These are phyloP conservation scores for Pyrus hybrid DNA, from an alignment of 331 rosid species.

Conservation along the genomic window DNA sequence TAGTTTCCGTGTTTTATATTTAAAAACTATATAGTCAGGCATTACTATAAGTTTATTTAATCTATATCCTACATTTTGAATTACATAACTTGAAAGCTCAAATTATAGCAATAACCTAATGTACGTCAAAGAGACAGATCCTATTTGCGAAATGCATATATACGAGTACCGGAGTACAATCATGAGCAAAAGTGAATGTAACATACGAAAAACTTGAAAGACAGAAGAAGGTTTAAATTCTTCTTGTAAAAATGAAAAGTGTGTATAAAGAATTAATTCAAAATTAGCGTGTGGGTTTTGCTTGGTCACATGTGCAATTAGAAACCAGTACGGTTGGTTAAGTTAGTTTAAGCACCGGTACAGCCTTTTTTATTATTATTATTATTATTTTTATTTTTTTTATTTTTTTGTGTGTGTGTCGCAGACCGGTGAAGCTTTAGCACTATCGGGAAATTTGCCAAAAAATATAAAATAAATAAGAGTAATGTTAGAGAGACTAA, in stretches of 20 bases:
- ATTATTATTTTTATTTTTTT: no score
- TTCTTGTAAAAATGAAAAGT: background rate
- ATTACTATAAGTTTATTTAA: no score
- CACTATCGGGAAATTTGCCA: background rate
- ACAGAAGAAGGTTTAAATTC: background rate
- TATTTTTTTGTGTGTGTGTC: no score
- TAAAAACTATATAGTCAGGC: no score
- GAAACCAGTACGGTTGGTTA: slow-evolving; percentile 4
- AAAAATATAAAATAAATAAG: background rate
- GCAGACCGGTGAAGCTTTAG: background rate
- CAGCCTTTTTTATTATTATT: background rate
- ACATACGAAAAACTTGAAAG: background rate
- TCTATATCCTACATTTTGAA: no score
- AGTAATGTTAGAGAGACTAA: no score
- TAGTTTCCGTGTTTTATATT: no score
- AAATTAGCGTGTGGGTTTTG: background rate
- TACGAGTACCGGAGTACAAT: no score
- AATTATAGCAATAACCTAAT: no score
- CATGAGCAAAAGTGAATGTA: background rate
- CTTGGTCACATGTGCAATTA: slow-evolving; percentile 15
- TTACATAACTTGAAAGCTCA: no score
- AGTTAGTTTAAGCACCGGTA: slow-evolving; percentile 19
- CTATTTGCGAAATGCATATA: no score
- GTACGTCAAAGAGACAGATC: no score
- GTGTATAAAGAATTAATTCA: background rate